Evolutionary conservation across 169 alveolate species (phyloP).

Genomic region (Amoebophrya sp.): DNA sequence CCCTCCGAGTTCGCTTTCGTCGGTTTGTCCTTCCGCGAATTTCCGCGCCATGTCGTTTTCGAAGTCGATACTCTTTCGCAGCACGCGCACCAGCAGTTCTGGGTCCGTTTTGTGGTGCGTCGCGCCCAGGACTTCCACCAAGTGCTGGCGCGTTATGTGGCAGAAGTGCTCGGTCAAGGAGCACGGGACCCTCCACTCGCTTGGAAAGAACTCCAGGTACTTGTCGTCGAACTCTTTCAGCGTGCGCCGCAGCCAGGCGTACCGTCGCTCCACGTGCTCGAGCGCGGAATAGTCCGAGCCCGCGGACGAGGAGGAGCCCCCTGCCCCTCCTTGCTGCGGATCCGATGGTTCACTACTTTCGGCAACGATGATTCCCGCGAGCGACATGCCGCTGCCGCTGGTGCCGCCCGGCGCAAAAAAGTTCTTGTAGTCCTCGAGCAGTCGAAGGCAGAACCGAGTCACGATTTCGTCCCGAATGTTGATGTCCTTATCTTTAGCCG

Average conservation of each 20-base stretch:
- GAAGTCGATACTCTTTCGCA: not conserved
- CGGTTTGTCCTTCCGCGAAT: too few species aligned
- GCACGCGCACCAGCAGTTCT: not conserved
- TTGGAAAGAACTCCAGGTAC: not conserved
- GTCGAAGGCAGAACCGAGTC: not conserved
- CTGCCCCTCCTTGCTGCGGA: too few species aligned
- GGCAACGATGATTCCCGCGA: too few species aligned
- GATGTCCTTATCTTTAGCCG: too few species aligned
- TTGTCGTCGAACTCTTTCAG: not conserved
- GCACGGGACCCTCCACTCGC: not conserved
- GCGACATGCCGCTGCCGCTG: too few species aligned
- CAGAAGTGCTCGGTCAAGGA: not conserved
- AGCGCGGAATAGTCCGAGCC: not conserved
- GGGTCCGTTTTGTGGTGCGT: not conserved
- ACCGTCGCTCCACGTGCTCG: not conserved
- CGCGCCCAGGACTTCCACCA: conserved; percentile 2
- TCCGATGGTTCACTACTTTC: too few species aligned
- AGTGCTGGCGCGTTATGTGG: conserved; percentile 8
- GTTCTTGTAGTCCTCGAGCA: not conserved
- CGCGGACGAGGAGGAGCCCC: too few species aligned
- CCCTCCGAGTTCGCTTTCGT: too few species aligned
- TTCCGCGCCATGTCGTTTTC: not conserved
- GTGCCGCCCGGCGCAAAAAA: not conserved
- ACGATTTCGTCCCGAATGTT: not conserved
- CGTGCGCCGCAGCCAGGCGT: not conserved